Evolutionary conservation across 2,329 filamentous ascomycete genomes (phyloP).

Genomic region (Monosporascus cannonballus): DNA sequence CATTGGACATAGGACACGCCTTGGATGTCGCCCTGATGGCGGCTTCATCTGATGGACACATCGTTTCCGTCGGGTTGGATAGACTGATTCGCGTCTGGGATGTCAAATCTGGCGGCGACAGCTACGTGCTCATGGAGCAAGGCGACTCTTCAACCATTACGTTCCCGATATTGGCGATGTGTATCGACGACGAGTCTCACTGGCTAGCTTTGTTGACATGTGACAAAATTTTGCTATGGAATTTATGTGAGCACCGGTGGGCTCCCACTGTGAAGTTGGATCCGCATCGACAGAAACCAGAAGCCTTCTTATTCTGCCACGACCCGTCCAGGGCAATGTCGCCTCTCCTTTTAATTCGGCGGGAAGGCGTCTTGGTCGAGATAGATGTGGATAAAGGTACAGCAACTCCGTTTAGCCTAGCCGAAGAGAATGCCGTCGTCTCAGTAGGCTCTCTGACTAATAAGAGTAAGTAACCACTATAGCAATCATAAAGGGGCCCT

Average conservation of each 20-base stretch:
- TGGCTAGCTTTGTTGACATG: constrained; percentile 63
- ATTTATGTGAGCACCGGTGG: constrained; percentile 51
- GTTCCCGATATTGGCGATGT: constrained; percentile 56
- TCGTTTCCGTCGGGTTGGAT: constrained; percentile 67
- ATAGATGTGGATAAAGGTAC: constrained; percentile 41
- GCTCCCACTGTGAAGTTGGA: constrained; percentile 49
- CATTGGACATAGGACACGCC: constrained; percentile 55
- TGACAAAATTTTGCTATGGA: constrained; percentile 56
- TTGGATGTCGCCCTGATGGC: constrained; percentile 64
- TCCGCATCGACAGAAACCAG: constrained; percentile 50
- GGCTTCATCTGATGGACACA: constrained; percentile 55
- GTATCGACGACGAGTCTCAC: constrained; percentile 57
- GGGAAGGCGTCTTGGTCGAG: constrained; percentile 58
- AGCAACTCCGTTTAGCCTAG: constrained; percentile 40
- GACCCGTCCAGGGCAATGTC: constrained; percentile 30
- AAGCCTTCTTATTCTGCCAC: constrained; percentile 58
- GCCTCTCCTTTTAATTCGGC: constrained; percentile 54
- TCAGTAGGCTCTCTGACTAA: constrained; percentile 42
- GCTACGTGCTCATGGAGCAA: constrained; percentile 34
- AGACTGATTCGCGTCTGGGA: constrained; percentile 63
- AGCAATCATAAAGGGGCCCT: not conserved
- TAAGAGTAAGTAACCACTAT: constrained; percentile 32
- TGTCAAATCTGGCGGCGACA: constrained; percentile 37
- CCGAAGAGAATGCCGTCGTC: constrained; percentile 42
- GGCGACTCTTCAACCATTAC: constrained; percentile 36